Evolutionary conservation across 1,284 basidiomycete genomes (phyloP).

Genomic region (Sanguinoderma infundibulare): DNA sequence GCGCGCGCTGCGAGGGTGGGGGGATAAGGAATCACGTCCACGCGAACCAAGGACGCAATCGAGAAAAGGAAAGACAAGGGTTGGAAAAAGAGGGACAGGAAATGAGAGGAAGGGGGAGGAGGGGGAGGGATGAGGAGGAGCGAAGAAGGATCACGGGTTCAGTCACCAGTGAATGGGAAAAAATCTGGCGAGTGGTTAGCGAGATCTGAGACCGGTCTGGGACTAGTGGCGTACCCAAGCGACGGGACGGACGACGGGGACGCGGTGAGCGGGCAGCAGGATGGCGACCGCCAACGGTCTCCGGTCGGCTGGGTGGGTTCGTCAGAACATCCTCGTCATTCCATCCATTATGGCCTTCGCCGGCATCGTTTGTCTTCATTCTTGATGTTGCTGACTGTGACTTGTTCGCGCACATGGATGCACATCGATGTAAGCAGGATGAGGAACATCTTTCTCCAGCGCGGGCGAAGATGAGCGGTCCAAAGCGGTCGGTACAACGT

Average conservation of each 20-base stretch:
- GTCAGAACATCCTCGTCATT: background rate
- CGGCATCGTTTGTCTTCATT: background rate
- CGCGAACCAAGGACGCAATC: background rate
- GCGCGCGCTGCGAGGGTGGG: background rate
- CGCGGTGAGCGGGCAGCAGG: background rate
- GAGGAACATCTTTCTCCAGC: too few species aligned
- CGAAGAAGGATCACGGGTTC: background rate
- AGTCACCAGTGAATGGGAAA: background rate
- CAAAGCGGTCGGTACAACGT: too few species aligned
- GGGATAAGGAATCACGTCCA: background rate
- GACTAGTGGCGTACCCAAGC: background rate
- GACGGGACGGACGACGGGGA: too few species aligned
- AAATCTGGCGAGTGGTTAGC: background rate
- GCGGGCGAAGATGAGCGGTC: too few species aligned
- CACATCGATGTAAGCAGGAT: background rate
- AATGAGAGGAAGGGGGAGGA: background rate
- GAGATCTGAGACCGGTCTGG: background rate
- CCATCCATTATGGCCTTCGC: background rate
- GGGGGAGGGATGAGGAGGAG: background rate
- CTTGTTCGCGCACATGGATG: background rate
- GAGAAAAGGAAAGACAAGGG: background rate
- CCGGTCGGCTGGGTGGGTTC: too few species aligned
- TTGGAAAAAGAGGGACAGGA: background rate
- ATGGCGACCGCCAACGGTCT: background rate
- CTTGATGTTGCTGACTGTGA: background rate